These are phyloP conservation scores for Terana coerulea DNA, from an alignment of 768 basidiomycete genomes.

Conservation along the genomic window DNA sequence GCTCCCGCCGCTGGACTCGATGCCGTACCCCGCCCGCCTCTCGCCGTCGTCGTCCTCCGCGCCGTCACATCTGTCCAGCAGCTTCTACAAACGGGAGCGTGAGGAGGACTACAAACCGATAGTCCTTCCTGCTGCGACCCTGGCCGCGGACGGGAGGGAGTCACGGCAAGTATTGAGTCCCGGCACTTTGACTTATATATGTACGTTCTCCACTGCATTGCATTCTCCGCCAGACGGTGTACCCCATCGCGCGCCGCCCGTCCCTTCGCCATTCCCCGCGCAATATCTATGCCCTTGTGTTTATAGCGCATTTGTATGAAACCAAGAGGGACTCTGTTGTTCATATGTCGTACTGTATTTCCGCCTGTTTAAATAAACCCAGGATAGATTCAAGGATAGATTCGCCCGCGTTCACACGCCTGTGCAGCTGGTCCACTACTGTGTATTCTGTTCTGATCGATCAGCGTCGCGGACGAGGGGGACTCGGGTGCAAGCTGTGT, in stretches of 20 bases:
- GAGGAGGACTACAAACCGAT: constrained; percentile 51
- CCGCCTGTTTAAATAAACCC: constrained; percentile 1
- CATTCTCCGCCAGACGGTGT: not conserved
- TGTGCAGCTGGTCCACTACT: too few species aligned
- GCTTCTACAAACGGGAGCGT: constrained; percentile 40
- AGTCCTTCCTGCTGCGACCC: constrained; percentile 35
- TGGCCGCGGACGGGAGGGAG: constrained; percentile 39
- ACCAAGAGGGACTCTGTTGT: not conserved
- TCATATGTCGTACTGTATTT: not conserved
- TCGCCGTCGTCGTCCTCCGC: constrained; percentile 32
- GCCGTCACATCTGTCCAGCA: constrained; percentile 33
- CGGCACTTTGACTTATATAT: not conserved
- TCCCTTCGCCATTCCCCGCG: not conserved
- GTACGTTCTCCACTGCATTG: not conserved
- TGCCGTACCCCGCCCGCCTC: constrained; percentile 16
- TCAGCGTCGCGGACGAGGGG: too few species aligned
- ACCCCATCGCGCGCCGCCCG: not conserved
- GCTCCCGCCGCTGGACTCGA: constrained; percentile 20
- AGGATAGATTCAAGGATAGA: constrained; percentile 5
- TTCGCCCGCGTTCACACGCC: not conserved
- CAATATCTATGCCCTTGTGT: constrained; percentile 6
- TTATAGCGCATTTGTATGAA: constrained; percentile 7
- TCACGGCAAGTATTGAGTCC: constrained; percentile 10
- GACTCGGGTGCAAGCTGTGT: too few species aligned
- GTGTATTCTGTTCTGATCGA: not conserved